Evolutionary conservation across 2,329 filamentous ascomycete species (phyloP), one percentile per base, ranked within the genome.

Genomic region (Xylariaceae sp.): DNA sequence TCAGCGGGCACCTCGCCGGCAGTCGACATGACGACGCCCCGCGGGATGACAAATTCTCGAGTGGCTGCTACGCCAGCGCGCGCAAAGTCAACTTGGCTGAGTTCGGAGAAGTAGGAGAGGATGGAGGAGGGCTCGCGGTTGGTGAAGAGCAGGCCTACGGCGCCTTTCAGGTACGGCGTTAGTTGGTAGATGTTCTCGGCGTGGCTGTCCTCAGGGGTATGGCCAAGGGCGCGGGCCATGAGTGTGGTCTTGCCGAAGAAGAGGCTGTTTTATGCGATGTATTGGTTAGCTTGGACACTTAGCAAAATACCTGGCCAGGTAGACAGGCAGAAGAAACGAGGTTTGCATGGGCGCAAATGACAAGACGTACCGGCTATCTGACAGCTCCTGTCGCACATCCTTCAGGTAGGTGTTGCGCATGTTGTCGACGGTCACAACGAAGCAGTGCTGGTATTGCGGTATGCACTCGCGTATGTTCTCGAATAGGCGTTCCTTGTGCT

Each of bases 231-330:
- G 78, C 95, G 94, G 69, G 91, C 88, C 92, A 98, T 98, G 75
- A 99, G 93, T 79, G 98, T 98, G 58, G 94, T 98, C 82, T 98
- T 99, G 79, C 94, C 95, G 78, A 97, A 98, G 86, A 98, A 98
- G 74, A 99, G 81, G 68, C 93, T 95, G 69, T 44, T 46, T 45
- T 29, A 12, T 31, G 11, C 8, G 21, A 29, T 11, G 31, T 14
- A 14, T 33, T 8, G 17, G 28, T 54, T 33, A 29, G 26, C 49
- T 9, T 28, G n/a, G 37, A 23, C 39, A n/a, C n/a, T n/a, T n/a
- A n/a, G n/a, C n/a, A n/a, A n/a, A n/a, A n/a, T n/a, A n/a, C n/a
- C n/a, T n/a, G n/a, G 45, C 48, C 31, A 52, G 17, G 43, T 16
- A 46, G 12, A 23, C n/a, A 17, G 14, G 28, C 47, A 40, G 12